Conservation (phyloP, 1,139 yeast genomes). For the Geotrichum phurueaensis region DNA sequence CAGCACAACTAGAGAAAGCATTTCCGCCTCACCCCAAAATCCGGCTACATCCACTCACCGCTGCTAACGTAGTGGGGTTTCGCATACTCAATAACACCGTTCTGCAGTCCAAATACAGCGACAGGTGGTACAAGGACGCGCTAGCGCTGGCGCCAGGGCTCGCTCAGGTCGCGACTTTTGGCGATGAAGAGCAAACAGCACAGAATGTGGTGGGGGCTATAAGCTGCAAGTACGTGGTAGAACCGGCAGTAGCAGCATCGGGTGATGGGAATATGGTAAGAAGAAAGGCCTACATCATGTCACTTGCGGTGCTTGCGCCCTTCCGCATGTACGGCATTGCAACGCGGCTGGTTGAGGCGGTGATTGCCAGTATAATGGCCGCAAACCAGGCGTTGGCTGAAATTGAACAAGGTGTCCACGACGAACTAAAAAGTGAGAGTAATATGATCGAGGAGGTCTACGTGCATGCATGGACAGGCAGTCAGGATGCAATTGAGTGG, state of each 20-base stretch:
- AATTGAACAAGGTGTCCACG: neutral
- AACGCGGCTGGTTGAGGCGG: constrained; percentile 47
- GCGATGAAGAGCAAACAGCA: neutral
- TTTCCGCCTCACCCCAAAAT: constrained; percentile 1
- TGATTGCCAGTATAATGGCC: constrained; percentile 48
- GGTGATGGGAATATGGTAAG: constrained; percentile 35
- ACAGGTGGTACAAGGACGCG: constrained; percentile 46
- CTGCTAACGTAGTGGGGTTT: constrained; percentile 38
- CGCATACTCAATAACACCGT: constrained; percentile 44
- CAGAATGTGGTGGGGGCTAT: constrained; percentile 56
- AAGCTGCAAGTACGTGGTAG: constrained; percentile 39
- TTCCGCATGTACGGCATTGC: constrained; percentile 63
- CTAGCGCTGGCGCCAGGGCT: constrained; percentile 33
- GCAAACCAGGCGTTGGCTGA: constrained; percentile 48
- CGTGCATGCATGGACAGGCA: constrained; percentile 51
- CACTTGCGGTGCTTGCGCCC: constrained; percentile 57
- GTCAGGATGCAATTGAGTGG: constrained; percentile 48
- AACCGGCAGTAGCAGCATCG: neutral
- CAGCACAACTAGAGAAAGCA: neutral
- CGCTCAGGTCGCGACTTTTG: constrained; percentile 20
- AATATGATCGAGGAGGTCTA: neutral
- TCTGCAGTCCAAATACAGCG: constrained; percentile 44
- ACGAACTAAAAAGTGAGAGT: neutral
- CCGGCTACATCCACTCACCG: neutral
- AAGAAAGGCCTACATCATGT: constrained; percentile 45